A percentile compares a stretch with the other conserved stretches of the same genome.
Conservation (phyloP, 2,329 filamentous ascomycete species). For the Pseudogymnoascus sp. region DNA sequence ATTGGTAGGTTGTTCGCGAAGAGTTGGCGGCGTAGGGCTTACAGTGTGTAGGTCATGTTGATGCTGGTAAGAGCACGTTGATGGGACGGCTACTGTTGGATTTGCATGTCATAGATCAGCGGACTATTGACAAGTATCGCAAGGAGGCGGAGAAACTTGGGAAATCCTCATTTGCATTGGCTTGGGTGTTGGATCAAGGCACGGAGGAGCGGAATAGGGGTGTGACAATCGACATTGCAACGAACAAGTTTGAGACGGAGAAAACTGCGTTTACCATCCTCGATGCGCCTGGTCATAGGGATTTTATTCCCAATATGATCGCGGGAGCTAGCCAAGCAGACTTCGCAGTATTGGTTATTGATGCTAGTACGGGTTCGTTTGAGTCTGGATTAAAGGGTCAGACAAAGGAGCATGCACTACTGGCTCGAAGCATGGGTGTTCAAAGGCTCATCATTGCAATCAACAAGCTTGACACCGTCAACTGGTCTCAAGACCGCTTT, state of each 20-base stretch:
- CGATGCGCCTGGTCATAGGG: slow-evolving; percentile 87
- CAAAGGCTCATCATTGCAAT: slow-evolving; percentile 81
- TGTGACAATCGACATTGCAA: slow-evolving; percentile 94
- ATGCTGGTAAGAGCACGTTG: slow-evolving; percentile 93
- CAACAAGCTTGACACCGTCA: slow-evolving; percentile 87
- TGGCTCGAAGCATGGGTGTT: slow-evolving; percentile 85
- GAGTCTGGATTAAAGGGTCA: slow-evolving; percentile 91
- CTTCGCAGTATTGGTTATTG: slow-evolving; percentile 89
- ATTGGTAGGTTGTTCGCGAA: slow-evolving; percentile 55
- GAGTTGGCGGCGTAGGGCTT: neutral
- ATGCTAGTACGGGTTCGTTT: slow-evolving; percentile 82
- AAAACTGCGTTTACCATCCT: slow-evolving; percentile 85
- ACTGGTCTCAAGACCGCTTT: slow-evolving; percentile 77
- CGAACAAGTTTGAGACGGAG: slow-evolving; percentile 86
- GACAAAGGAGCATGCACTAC: slow-evolving; percentile 84
- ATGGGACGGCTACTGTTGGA: slow-evolving; percentile 94
- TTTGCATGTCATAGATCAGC: slow-evolving; percentile 76
- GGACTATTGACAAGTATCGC: slow-evolving; percentile 79
- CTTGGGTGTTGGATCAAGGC: slow-evolving; percentile 93
- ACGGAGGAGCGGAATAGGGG: slow-evolving; percentile 82
- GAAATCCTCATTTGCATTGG: slow-evolving; percentile 90
- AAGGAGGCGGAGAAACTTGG: slow-evolving; percentile 86
- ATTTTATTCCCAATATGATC: slow-evolving; percentile 99
- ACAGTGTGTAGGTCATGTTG: slow-evolving; percentile 67
- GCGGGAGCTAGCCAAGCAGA: slow-evolving; percentile 93